Evolutionary conservation across 202 grass and related monocot species (phyloP).

Genomic region (Setaria italica): DNA sequence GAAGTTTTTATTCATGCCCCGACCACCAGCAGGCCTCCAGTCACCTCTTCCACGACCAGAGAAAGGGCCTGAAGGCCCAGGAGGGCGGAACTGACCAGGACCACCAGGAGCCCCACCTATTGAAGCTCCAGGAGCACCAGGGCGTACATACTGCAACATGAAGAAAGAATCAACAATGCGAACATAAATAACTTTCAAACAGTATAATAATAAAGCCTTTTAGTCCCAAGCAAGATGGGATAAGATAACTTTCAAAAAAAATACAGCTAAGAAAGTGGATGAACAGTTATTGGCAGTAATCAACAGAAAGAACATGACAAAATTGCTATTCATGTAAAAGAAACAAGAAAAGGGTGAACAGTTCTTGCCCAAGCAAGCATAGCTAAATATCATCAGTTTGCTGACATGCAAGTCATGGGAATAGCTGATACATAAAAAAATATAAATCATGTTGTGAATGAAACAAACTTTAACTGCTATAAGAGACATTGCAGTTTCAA

Average conservation of each 20-base stretch:
- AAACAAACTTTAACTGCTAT: constrained; percentile 23
- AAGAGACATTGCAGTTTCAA: constrained; percentile 21
- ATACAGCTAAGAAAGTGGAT: not conserved
- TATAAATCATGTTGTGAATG: not conserved
- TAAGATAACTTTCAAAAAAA: not conserved
- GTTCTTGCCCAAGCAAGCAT: constrained; percentile 17
- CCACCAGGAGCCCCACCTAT: constrained; percentile 55
- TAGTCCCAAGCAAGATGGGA: not conserved
- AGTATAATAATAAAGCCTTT: not conserved
- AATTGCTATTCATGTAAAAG: not conserved
- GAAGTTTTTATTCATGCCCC: constrained; percentile 78
- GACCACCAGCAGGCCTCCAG: constrained; percentile 80
- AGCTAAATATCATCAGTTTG: constrained; percentile 34
- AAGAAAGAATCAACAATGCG: constrained; percentile 39
- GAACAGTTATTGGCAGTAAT: constrained; percentile 13
- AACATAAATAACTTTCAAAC: constrained; percentile 3
- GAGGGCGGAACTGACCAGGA: constrained; percentile 70
- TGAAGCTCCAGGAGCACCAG: constrained; percentile 68
- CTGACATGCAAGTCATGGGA: constrained; percentile 20
- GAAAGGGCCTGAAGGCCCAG: constrained; percentile 62
- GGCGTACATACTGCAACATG: constrained; percentile 84
- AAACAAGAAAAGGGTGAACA: constrained; percentile 14
- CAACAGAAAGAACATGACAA: constrained; percentile 34
- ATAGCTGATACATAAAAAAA: constrained; percentile 26
- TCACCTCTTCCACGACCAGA: constrained; percentile 90